phyloP scores from a whole-genome alignment of 1,284 basidiomycete species.

The Pseudozyma hubeiensis region DNA sequence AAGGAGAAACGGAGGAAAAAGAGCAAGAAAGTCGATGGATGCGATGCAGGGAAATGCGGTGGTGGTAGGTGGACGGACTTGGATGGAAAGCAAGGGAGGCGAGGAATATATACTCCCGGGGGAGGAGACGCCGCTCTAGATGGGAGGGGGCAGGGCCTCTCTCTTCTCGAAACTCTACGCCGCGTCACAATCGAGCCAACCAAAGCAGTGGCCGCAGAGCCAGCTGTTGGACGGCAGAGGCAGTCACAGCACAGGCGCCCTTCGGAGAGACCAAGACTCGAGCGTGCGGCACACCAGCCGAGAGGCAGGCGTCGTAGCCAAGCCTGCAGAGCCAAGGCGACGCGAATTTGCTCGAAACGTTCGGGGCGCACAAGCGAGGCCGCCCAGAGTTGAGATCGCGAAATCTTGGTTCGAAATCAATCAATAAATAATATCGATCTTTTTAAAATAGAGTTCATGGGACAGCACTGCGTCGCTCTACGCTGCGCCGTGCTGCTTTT shows the following conservation, averaged over 20 bases:
- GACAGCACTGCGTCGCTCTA: conserved; percentile 1
- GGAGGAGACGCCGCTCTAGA: neutral
- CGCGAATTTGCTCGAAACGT: conserved; percentile 31
- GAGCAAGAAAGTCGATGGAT: conserved; percentile 6
- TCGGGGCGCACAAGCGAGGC: conserved; percentile 20
- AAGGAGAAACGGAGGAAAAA: conserved; percentile 6
- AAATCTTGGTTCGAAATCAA: neutral
- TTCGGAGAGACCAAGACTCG: too few species aligned
- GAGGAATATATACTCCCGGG: conserved; percentile 27
- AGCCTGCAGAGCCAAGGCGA: neutral
- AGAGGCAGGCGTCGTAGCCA: neutral
- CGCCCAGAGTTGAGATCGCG: conserved; percentile 21
- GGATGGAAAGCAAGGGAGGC: conserved; percentile 1
- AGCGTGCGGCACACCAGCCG: neutral
- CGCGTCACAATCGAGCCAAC: conserved; percentile 9
- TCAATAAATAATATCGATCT: too few species aligned
- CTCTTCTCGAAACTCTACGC: conserved; percentile 5
- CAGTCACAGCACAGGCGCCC: too few species aligned
- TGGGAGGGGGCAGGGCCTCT: neutral
- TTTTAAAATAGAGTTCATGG: neutral
- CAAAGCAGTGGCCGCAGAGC: neutral
- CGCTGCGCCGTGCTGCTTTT: neutral
- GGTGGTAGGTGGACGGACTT: neutral
- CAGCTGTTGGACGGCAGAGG: too few species aligned
- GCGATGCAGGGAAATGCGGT: conserved; percentile 3